Evolutionary conservation across 2,329 filamentous ascomycete genomes (phyloP), one percentile per base, ranked within the genome.

Genomic region (Cytospora mali): DNA sequence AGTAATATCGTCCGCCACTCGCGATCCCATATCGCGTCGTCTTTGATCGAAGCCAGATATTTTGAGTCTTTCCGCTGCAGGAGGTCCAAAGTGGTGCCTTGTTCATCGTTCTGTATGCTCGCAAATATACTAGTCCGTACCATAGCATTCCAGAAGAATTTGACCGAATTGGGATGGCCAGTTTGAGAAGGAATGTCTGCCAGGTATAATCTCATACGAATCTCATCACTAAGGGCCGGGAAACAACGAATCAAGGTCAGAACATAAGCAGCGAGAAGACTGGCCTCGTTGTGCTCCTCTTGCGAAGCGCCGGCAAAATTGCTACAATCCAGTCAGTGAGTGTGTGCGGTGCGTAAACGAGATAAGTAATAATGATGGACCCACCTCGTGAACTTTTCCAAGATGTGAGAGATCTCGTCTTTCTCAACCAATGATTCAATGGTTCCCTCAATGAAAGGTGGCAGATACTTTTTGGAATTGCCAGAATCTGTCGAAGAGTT

Each of bases 121-220:
- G 69, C 61, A 68, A 79, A 74, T 3, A 83, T 73, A 0, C 70
- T 70, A 0, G 83, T 84, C 61, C 75, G 74, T 18, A 73, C 77
- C 69, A 79, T 81, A 35, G 77, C 82, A 59, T 89, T 83, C 92
- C 95, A 97, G 68, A 98, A 91, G 71, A 92, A 97, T 68, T 89
- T 88, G 62, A 94, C 87, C 0, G 90, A 87, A 0, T 91, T 89
- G 10, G 88, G 52, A 11, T 71, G 65, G 71, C 77, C 64, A 62
- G 64, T 76, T 68, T 70, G 74, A 57, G 71, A 76, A 2, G 81
- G 76, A 5, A 90, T 80, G 50, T 89, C 86, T 0, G 92, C 91
- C 48, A 95, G 82, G 71, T 95, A 98, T 0, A 98, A 80, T 78
- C 92, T 94, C 92, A 98, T 96, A 25, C 93, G 89, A 64, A 97